Base-by-base conservation (phyloP, 2,329 filamentous ascomycete genomes). In the Colletotrichum eremochloae region DNA sequence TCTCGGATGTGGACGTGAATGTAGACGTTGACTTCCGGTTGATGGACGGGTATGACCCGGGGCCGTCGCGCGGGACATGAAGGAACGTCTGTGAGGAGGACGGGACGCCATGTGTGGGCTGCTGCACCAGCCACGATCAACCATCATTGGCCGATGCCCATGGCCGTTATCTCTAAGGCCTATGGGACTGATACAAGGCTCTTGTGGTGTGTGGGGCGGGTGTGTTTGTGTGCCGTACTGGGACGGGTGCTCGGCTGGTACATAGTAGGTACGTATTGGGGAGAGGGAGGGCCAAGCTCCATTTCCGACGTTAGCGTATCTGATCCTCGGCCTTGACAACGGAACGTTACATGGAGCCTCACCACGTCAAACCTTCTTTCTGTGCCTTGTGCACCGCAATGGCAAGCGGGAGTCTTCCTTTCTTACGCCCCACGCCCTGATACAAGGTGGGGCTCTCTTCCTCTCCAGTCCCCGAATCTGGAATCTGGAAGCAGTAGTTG, bases 321-420 rank as follows among this genome's bases (percentile, higher is more conserved):
- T 61, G 70, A 69, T 69, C 66, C 36, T 65, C 66, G 60, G 53
- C 40, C 55, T 69, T 48, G 66, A 72, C 60, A 70, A 72, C 70
- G 70, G 67, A 72, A 72, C 70, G 70, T 72, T 72, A 72, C 70
- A 72, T 72, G 67, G 70, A 65, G 53, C 70, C 70, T 70, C 70
- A 70, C 70, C 67, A 70, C 67, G 55, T 70, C 70, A 70, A 72
- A 70, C 67, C 70, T 70, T 72, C 70, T 70, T 72, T 65, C 36
- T 53, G 48, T 33, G 36, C 66, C 40, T 55, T 50, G 48, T 29
- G 24, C 40, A 33, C 55, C 2, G 44, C 44, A 20, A 44, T 44
- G 42, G 15, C 46, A 31, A 46, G 38, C 50, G 53, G 68, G 48
- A 44, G 66, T 68, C 44, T 57, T 44, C 53, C 57, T 63, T 38